Evolutionary conservation across 176 grass and related monocot species (phyloP).

Genomic region (Cocos nucifera): DNA sequence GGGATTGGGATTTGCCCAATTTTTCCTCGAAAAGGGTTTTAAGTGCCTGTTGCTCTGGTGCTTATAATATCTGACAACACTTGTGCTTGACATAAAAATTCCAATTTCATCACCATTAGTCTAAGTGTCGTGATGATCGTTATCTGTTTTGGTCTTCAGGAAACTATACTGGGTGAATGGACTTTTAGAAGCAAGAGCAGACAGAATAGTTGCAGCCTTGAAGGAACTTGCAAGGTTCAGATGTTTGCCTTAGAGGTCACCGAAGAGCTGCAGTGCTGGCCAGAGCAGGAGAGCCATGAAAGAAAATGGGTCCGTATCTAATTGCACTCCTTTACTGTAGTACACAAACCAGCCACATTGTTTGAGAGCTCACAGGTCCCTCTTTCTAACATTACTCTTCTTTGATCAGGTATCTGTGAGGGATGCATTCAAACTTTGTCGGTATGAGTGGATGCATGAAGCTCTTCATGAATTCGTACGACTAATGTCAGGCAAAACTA

Average conservation of each 20-base stretch:
- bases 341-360: not conserved
- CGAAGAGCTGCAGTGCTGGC: constrained; percentile 58
- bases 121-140: not conserved
- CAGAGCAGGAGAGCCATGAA: constrained; percentile 46
- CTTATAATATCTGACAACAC: too few relatives aligned
- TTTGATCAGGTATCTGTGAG: constrained; percentile 33
- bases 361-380: too few relatives aligned
- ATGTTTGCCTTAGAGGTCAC: constrained; percentile 86
- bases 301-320: constrained; percentile 52
- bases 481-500: not conserved
- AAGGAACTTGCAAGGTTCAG: constrained; percentile 57
- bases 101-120: too few relatives aligned
- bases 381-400: not conserved
- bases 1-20: too few relatives aligned
- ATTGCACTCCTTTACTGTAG: not conserved
- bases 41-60: too few relatives aligned
- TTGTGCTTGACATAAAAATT: too few relatives aligned
- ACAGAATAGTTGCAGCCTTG: constrained; percentile 36
- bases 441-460: constrained; percentile 90
- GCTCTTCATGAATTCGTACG: constrained; percentile 33
- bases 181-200: constrained; percentile 90
- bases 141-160: constrained; percentile 22
- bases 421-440: constrained; percentile 56
- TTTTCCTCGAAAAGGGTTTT: too few relatives aligned
- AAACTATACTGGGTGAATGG: constrained; percentile 54